These are phyloP conservation scores for Clarkia xantiana DNA, from an alignment of 345 rosid genomes.

Conservation along the genomic window DNA sequence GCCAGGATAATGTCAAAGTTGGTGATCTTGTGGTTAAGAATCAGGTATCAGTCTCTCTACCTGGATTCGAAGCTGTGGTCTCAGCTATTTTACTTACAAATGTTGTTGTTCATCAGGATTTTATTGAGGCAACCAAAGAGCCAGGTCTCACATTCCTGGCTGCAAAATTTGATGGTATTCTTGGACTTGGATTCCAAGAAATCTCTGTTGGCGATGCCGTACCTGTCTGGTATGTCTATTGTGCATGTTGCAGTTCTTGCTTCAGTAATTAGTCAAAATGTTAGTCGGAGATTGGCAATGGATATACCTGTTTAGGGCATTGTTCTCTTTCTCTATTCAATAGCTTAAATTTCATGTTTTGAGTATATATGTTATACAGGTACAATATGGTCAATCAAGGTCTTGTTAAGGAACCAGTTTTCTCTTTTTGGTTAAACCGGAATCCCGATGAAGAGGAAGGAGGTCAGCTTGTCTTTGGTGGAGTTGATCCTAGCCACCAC, in stretches of 20 bases:
- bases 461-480: conserved; percentile 89
- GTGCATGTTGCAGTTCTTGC: conserved; percentile 6
- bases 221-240: conserved; percentile 56
- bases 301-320: background rate
- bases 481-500: conserved; percentile 57
- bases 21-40: conserved; percentile 48
- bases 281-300: background rate
- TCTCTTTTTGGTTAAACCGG: conserved; percentile 93
- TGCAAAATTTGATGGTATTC: conserved; percentile 85
- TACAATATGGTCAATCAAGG: conserved; percentile 75
- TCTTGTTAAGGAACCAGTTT: conserved; percentile 59
- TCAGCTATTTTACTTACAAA: background rate
- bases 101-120: conserved; percentile 31
- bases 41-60: conserved; percentile 21
- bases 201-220: conserved; percentile 65
- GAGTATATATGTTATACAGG: conserved; percentile 26
- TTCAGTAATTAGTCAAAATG: background rate
- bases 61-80: conserved; percentile 5
- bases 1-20: conserved; percentile 46
- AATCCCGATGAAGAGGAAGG: conserved; percentile 56
- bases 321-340: background rate
- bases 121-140: conserved; percentile 88
- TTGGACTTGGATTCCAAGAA: conserved; percentile 93
- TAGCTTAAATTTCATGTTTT: background rate
- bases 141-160: conserved; percentile 75